Base-by-base conservation (phyloP, 2,329 filamentous ascomycete species). In the Stylonectria norvegica region DNA sequence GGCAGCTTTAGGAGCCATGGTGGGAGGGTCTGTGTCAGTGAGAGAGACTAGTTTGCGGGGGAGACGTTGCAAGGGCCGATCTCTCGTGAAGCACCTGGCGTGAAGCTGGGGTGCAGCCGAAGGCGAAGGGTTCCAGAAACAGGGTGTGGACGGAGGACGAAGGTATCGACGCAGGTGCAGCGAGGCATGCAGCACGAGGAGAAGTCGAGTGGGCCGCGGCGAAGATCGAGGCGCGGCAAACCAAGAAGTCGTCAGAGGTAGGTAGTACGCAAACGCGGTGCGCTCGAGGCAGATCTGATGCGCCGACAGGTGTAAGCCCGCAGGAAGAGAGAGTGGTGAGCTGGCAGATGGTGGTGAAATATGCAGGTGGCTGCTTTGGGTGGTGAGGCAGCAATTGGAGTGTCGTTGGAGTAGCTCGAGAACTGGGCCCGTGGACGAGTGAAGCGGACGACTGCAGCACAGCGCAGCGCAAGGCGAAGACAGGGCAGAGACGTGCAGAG, bases 351-450 rank as follows among this genome's bases (percentile, higher is more conserved):
- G 51, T 45, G 45, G 51, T 50, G 53, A 51, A 43, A 49, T 60
- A 61, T 62, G 59, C 59, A 62, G 45, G 58, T 61, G 52, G 58
- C 59, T 61, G 50, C 47, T 61, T 62, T 60, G 16, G 59, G 49
- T 39, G 46, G 49, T n/a, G n/a, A n/a, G 39, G 40, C 53, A 39
- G 36, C 49, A 48, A 44, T 44, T 50, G 43, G n/a, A n/a, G n/a
- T n/a, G 43, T 53, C 43, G 49, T 52, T 53, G 51, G 45, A 52
- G 34, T 20, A 49, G 45, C 40, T 45, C 37, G n/a, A n/a, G n/a
- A n/a, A n/a, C n/a, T n/a, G n/a, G n/a, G n/a, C 40, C 47, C 56
- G 47, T 41, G 48, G 44, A 38, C 51, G 39, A 36, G 45, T 40
- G 50, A 49, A 40, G 52, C 43, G 49, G 40, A 42, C 42, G 40